A percentile compares a stretch with the other conserved stretches of the same genome.
These are phyloP conservation scores for Dipteronia dyeriana DNA, from an alignment of 345 rosid genomes.

Conservation along the genomic window DNA sequence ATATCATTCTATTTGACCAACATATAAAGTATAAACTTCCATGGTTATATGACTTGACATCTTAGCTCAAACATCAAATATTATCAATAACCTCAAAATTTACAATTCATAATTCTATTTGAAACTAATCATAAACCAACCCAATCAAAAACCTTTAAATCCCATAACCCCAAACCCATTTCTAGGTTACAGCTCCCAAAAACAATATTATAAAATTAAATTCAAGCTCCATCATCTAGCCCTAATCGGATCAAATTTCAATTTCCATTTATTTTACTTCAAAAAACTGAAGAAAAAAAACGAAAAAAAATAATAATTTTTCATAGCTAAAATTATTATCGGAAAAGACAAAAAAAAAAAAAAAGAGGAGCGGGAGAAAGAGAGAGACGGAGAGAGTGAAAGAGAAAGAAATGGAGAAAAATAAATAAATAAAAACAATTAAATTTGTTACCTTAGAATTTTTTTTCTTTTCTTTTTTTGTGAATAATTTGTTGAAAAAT, in stretches of 20 bases:
- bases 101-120: conserved; percentile 1
- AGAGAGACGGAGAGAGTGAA: neutral
- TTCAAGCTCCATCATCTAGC: neutral
- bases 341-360: neutral
- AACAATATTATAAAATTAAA: neutral
- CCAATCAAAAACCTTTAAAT: neutral
- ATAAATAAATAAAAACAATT: neutral
- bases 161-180: neutral
- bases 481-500: conserved; percentile 7
- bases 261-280: neutral
- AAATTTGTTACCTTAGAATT: conserved; percentile 25
- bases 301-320: neutral
- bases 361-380: neutral
- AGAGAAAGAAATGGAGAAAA: neutral
- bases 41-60: neutral
- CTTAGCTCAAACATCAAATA: neutral
- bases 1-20: neutral
- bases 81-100: neutral
- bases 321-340: neutral
- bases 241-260: neutral
- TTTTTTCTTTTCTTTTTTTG: conserved; percentile 6
- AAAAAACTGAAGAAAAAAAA: neutral
- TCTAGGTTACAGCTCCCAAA: neutral
- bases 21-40: neutral
- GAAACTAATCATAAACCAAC: conserved; percentile 15